phyloP scores from a whole-genome alignment of 75 land plant genomes.

The Picea glauca region DNA sequence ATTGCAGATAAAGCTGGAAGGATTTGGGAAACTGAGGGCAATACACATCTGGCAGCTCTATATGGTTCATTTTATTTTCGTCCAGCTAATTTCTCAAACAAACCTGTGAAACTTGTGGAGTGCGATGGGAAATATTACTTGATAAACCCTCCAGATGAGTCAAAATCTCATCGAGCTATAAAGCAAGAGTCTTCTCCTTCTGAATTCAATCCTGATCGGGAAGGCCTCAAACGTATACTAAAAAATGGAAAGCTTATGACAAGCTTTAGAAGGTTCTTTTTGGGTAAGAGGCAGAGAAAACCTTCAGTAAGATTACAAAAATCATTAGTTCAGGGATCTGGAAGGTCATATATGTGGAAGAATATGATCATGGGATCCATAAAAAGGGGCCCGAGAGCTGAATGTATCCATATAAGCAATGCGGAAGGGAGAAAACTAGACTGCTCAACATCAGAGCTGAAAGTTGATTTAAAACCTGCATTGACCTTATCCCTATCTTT shows the following conservation, averaged over 20 bases:
- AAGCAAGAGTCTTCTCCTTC: background rate
- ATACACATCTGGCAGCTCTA: conserved; percentile 48
- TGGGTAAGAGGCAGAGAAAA: conserved; percentile 14
- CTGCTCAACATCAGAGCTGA: conserved; percentile 12
- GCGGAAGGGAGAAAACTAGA: conserved; percentile 8
- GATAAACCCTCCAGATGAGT: conserved; percentile 12
- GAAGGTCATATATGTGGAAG: conserved; percentile 4
- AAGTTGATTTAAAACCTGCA: background rate
- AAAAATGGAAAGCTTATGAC: conserved; percentile 13
- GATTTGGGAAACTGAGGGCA: conserved; percentile 57
- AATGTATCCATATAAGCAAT: conserved; percentile 9
- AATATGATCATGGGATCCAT: conserved; percentile 1
- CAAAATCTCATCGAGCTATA: background rate
- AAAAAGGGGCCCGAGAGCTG: background rate
- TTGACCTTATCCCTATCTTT: conserved; percentile 37
- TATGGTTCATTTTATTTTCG: conserved; percentile 67
- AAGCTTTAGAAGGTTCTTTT: conserved; percentile 15
- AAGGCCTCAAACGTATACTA: background rate
- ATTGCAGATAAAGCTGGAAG: conserved; percentile 10
- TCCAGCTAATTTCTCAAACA: conserved; percentile 28
- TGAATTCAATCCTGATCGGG: conserved; percentile 1
- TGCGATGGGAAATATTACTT: conserved; percentile 43
- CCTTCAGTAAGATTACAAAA: conserved; percentile 1
- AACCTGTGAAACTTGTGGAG: conserved; percentile 30
- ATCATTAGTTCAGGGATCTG: conserved; percentile 1